A percentile compares a stretch with the other conserved stretches of the same genome.
Evolutionary conservation across 495 filamentous ascomycete species (phyloP).

Genomic region (Penicillium tannophilum): DNA sequence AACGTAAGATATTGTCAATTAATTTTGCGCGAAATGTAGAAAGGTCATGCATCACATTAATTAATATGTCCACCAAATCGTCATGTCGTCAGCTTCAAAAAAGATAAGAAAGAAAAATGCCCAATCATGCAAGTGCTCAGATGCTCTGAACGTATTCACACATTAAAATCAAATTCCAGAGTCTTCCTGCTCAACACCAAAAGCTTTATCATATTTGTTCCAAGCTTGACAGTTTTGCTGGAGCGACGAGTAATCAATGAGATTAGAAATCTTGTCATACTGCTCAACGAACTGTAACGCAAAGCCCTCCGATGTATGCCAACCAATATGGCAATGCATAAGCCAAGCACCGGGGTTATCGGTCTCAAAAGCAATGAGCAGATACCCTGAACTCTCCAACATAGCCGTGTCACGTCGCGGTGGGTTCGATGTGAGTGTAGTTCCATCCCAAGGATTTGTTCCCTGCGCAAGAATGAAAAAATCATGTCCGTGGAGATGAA

Average conservation of each 20-base stretch:
- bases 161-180: too few relatives aligned
- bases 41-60: too few relatives aligned
- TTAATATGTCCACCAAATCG: too few relatives aligned
- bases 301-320: background rate
- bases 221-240: background rate
- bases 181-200: too few relatives aligned
- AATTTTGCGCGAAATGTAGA: background rate
- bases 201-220: background rate
- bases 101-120: too few relatives aligned
- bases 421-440: background rate
- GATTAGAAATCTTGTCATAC: background rate
- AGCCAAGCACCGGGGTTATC: background rate
- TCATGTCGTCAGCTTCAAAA: too few relatives aligned
- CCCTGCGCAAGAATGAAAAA: conserved; percentile 21
- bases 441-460: too few relatives aligned
- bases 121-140: too few relatives aligned
- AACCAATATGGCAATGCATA: background rate
- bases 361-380: conserved; percentile 6
- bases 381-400: background rate
- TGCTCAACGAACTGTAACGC: background rate
- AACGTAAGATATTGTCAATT: background rate
- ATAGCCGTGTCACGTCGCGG: conserved; percentile 7
- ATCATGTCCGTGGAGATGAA: conserved; percentile 33
- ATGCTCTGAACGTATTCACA: too few relatives aligned
- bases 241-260: background rate